Conservation (phyloP, 495 filamentous ascomycete species). For the Xylaria grammica region DNA sequence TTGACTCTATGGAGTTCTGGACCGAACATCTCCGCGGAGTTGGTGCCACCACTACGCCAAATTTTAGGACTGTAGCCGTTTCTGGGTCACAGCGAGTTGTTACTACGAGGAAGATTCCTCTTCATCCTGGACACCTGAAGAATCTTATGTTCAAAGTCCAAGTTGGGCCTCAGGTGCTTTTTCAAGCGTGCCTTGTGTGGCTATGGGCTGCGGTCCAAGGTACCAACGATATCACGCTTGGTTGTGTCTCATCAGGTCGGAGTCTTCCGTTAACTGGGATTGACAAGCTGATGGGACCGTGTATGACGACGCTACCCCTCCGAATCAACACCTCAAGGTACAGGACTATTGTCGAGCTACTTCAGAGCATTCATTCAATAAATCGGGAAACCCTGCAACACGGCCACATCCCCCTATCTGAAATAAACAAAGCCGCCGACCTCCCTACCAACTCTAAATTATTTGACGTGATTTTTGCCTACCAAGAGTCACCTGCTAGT, state of each 20-base stretch:
- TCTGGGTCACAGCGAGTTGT: slow-evolving; percentile 22
- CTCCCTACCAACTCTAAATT: slow-evolving; percentile 53
- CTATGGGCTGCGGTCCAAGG: slow-evolving; percentile 66
- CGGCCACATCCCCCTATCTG: slow-evolving; percentile 61
- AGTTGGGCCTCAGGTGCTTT: slow-evolving; percentile 62
- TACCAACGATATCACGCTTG: slow-evolving; percentile 71
- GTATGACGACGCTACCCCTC: slow-evolving; percentile 70
- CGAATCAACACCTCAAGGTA: slow-evolving; percentile 58
- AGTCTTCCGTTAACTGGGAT: slow-evolving; percentile 67
- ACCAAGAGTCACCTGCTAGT: slow-evolving; percentile 69
- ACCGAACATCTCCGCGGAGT: slow-evolving; percentile 53
- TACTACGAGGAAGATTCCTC: slow-evolving; percentile 25
- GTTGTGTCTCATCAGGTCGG: slow-evolving; percentile 76
- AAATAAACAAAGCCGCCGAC: slow-evolving; percentile 65
- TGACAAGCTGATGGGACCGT: slow-evolving; percentile 75
- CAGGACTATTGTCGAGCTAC: slow-evolving; percentile 58
- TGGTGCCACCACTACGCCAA: slow-evolving; percentile 46
- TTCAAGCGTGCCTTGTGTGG: slow-evolving; percentile 72
- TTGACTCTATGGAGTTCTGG: slow-evolving; percentile 59
- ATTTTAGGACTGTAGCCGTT: slow-evolving; percentile 35
- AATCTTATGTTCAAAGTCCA: slow-evolving; percentile 26
- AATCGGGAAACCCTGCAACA: slow-evolving; percentile 67
- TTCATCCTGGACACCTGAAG: slow-evolving; percentile 25
- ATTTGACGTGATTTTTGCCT: slow-evolving; percentile 77
- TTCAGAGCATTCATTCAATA: slow-evolving; percentile 62